A percentile compares a stretch with the other conserved stretches of the same genome.
phyloP scores from a whole-genome alignment of 768 basidiomycete species.

The Tulasnella sp. region DNA sequence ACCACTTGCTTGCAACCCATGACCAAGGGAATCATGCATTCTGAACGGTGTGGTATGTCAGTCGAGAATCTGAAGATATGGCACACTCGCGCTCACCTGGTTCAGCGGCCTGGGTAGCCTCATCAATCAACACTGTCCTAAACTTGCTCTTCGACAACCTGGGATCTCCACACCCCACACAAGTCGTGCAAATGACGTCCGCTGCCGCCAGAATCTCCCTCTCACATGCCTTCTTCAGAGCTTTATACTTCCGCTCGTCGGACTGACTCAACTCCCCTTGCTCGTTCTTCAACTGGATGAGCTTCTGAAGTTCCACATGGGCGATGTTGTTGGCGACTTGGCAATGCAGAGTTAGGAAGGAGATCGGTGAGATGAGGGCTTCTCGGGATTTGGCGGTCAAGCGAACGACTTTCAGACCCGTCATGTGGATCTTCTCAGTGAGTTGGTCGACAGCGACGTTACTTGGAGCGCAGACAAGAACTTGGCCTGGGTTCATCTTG shows the following conservation, averaged over 20 bases:
- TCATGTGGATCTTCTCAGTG: conserved; percentile 97
- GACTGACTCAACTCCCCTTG: conserved; percentile 94
- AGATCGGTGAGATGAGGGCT: conserved; percentile 90
- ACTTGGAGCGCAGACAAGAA: conserved; percentile 96
- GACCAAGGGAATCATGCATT: conserved; percentile 98
- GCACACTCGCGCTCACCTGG: conserved; percentile 47
- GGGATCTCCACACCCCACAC: conserved; percentile 95
- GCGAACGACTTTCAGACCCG: conserved; percentile 96
- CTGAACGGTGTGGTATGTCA: conserved; percentile 31
- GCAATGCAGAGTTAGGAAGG: conserved; percentile 89
- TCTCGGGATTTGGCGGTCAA: conserved; percentile 97
- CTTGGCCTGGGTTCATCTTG: conserved; percentile 99
- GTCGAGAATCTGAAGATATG: background rate
- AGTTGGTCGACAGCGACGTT: conserved; percentile 99
- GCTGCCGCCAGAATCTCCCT: conserved; percentile 93
- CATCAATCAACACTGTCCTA: conserved; percentile 95
- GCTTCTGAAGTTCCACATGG: conserved; percentile 93
- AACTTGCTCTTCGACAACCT: conserved; percentile 95
- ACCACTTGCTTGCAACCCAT: conserved; percentile 98
- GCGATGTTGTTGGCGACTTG: conserved; percentile 96
- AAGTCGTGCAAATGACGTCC: conserved; percentile 97
- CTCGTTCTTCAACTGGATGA: conserved; percentile 95
- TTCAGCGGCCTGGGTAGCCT: conserved; percentile 96
- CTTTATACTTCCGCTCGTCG: conserved; percentile 97
- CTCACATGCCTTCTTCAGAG: conserved; percentile 87